Evolutionary conservation across 345 rosid species (phyloP), one percentile per base, ranked within the genome.

Genomic region (Gossypium turneri): DNA sequence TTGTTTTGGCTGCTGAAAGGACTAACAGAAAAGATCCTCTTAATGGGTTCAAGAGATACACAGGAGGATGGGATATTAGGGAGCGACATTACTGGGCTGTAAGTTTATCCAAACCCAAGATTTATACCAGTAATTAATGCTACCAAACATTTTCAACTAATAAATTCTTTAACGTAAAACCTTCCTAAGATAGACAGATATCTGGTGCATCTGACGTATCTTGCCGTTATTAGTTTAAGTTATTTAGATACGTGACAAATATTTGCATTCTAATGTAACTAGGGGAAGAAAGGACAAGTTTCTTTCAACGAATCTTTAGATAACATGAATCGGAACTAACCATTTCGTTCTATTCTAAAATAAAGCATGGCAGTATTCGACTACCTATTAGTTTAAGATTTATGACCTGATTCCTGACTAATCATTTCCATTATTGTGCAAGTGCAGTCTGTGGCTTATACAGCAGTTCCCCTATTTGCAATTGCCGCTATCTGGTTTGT

Each of bases 51-150:
- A 85, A 84, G 70, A 84, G 75, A 81, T 95, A 93, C 73, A 77
- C 90, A 4, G 92, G 93, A 47, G 99, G 99, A 15, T 95, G 99
- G 99, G 87, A 91, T 75, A 85, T 93, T 63, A 86, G 86, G 41
- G 86, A 88, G 9, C 91, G 76, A 13, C 99, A 93, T 83, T 95
- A 95, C 77, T 95, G 98, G 99, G 94, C 98, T 62, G 99, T 95
- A 85, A 86, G 98, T 75, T 78, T 48, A 2, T 58, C 62, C 24
- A 48, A 43, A 48, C 72, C 41, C 65, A 65, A 65, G 25, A 43
- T 64, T 43, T 64, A 11, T 0, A 8, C 25, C 45, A 41, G 20
- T n/a, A 58, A 58, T 58, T 10, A 59, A 2, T 64, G 20, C 10
- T 43, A 19, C 51, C 51, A n/a, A 64, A 41, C 68, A n/a, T n/a